These are phyloP conservation scores for Dimargaris cristalligena DNA, from an alignment of 192 early-diverging fungal species.

Conservation along the genomic window DNA sequence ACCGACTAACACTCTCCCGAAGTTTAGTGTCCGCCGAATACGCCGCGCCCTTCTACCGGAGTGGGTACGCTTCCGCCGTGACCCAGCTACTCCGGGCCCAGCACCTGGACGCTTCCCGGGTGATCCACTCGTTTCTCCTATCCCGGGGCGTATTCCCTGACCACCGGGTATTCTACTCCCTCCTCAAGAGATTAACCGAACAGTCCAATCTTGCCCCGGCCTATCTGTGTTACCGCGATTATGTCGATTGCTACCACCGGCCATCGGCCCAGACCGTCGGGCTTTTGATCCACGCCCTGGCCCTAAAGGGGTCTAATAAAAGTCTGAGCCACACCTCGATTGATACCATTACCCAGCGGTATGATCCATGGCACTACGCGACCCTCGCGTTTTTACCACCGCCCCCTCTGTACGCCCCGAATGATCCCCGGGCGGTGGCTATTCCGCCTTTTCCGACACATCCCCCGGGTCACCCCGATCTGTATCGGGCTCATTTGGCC, in stretches of 20 bases:
- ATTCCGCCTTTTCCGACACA: not conserved
- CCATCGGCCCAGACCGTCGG: not conserved
- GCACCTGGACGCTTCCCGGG: not conserved
- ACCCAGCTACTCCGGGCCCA: not conserved
- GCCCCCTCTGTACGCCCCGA: not conserved
- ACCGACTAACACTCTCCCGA: no score
- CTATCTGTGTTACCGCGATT: not conserved
- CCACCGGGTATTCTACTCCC: not conserved
- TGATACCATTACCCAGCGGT: not conserved
- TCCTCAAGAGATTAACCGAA: not conserved
- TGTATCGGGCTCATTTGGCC: not conserved
- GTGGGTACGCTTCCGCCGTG: not conserved
- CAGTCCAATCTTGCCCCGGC: not conserved
- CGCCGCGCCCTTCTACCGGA: no score
- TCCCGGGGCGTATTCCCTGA: not conserved
- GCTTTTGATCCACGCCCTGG: not conserved
- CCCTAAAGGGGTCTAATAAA: not conserved
- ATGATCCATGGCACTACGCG: not conserved
- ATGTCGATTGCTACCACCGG: not conserved
- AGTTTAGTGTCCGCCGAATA: no score
- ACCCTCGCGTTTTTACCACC: not conserved
- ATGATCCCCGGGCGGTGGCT: not conserved
- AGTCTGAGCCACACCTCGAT: not conserved
- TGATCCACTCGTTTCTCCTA: not conserved
- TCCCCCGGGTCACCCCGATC: not conserved